Base-by-base conservation (phyloP, 1,284 basidiomycete genomes). In the Leccinum cinnamomeum region DNA sequence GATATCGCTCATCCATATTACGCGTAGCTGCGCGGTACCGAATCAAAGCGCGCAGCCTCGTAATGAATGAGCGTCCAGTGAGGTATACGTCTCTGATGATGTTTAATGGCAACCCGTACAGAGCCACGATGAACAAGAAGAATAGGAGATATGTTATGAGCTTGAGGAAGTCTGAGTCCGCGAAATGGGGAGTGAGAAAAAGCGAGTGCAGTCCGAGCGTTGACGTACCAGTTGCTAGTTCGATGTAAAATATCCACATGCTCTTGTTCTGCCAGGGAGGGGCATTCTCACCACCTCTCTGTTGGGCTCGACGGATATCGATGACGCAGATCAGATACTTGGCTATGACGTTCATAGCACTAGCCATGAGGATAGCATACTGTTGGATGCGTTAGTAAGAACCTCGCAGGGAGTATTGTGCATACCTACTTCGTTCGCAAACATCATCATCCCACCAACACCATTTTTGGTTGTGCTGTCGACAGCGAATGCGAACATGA, bases 251-350 rank as follows among this genome's bases (percentile, higher is more conserved):
- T 14, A 94, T 81, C 81, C 90, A 97, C 88, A 98, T 97, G 79
- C 93, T 96, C 82, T 99, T 99, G 71, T 92, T 90, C 76, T 99
- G 96, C 97, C 97, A 99, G 55, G 90, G 86, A 62, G 94, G 92
- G 0, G 94, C 94, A 72, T 92, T 92, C 69, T 90, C 92, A 35
- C 92, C 89, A 23, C 94, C 94, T 62, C 90, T 80, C 56, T 79
- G 78, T 58, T 84, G 83, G 3, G 94, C 92, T 46, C 92, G 83
- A 28, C 91, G 83, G 48, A 94, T 79, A 72, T 98, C 97, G 66
- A 92, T 84, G 23, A 91, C 78, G 60, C 91, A 94, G 63, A 98
- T 84, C n/a, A 84, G 68, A 75, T 99, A 99, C 74, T 96, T 94
- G 58, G 89, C 83, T 59, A 91, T 86, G 6, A 89, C 88, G 65